Conservation (phyloP, 192 early-diverging fungal genomes). For the Coemansia sp. region DNA sequence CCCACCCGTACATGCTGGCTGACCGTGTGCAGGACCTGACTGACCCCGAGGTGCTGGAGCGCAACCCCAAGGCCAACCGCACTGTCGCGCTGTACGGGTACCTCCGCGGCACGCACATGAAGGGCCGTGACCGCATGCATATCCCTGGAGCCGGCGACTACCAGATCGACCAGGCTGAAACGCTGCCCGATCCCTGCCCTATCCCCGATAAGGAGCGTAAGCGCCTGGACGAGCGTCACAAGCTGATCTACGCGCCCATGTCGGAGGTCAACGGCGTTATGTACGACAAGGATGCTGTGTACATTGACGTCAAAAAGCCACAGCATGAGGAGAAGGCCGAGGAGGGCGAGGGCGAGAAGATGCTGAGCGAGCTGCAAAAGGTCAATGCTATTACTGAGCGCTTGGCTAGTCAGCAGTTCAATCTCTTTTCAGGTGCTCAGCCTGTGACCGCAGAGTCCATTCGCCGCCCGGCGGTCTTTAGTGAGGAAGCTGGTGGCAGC, state of each 20-base stretch:
- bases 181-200: slow-evolving; percentile 93
- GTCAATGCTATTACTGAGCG: slow-evolving; percentile 51
- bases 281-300: slow-evolving; percentile 99
- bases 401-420: slow-evolving; percentile 41
- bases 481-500: slow-evolving; percentile 45
- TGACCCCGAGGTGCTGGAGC: slow-evolving; percentile 78
- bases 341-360: slow-evolving; percentile 77
- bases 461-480: slow-evolving; percentile 66
- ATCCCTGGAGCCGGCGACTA: slow-evolving; percentile 96
- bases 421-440: slow-evolving; percentile 45
- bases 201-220: slow-evolving; percentile 90
- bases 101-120: slow-evolving; percentile 92
- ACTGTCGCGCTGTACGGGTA: slow-evolving; percentile 95
- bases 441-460: slow-evolving; percentile 32
- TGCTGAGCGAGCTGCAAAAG: slow-evolving; percentile 93
- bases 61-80: slow-evolving; percentile 83
- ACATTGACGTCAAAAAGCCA: slow-evolving; percentile 86
- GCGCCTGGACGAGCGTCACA: slow-evolving; percentile 88
- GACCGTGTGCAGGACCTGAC: slow-evolving; percentile 98
- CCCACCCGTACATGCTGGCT: slow-evolving; percentile 96
- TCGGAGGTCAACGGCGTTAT: slow-evolving; percentile 96
- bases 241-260: slow-evolving; percentile 98
- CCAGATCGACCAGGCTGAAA: slow-evolving; percentile 68
- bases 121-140: slow-evolving; percentile 82
- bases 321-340: slow-evolving; percentile 57